Base-by-base conservation (phyloP, 768 basidiomycete genomes). In the Kwoniella newhampshirensis region DNA sequence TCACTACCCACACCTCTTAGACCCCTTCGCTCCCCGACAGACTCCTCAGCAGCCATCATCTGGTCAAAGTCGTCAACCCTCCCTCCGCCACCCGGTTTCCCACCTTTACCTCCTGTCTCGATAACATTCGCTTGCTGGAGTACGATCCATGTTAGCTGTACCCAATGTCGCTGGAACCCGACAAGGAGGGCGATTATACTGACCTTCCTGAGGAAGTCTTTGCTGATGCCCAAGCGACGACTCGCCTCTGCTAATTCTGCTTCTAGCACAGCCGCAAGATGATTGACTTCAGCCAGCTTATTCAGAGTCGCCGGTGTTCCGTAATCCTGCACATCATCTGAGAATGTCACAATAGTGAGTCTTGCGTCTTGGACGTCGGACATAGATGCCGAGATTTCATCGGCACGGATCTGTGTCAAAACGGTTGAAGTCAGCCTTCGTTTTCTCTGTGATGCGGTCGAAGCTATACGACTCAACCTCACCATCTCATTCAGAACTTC, bases 201-300 rank as follows among this genome's bases (percentile, higher is more conserved):
- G n/a, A 70, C 68, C 61, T 67, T 70, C 35, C 53, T 63, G 18
- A 71, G 51, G 44, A 60, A 71, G 13, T 55, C 57, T 37, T 54
- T 58, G 30, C 54, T 57, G 21, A 60, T 51, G 4, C 66, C 69
- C 21, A 66, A 23, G 8, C 45, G n/a, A 32, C 46, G 50, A 40
- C 53, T 58, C 20, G 48, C 54, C n/a, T 32, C 41, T 4, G 54
- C 41, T 18, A 71, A 27, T 17, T 66, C 51, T 13, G 20, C 28
- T 41, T 68, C 62, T 20, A 68, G 48, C 40, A 30, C 37, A 6
- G 30, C 20, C 12, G 66, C 61, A 40, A 55, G 11, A 6, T 18
- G n/a, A 17, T 57, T 65, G 35, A 46, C 44, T 15, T 48, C n/a
- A n/a, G 51, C 30, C 3, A 70, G 35, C 32, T 57, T 11, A 23